phyloP scores from a whole-genome alignment of 2,329 filamentous ascomycete genomes.

The Dendryphion nanum region DNA sequence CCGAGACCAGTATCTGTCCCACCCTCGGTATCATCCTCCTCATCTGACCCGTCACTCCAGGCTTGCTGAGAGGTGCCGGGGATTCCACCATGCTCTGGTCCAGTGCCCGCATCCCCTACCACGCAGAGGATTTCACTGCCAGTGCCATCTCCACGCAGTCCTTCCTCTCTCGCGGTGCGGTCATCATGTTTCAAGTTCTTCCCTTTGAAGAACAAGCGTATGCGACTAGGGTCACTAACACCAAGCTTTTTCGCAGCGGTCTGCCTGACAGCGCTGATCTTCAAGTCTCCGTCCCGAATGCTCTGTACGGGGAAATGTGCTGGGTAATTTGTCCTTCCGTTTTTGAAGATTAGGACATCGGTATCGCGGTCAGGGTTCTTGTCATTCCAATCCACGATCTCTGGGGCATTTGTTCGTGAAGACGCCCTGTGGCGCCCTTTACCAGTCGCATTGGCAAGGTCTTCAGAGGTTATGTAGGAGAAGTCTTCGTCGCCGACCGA shows the following conservation, averaged over 20 bases:
- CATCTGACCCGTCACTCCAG: conserved; percentile 38
- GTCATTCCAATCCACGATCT: conserved; percentile 40
- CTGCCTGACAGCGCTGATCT: conserved; percentile 63
- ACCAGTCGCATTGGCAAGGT: conserved; percentile 55
- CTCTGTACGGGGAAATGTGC: conserved; percentile 73
- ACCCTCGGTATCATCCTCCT: conserved; percentile 36
- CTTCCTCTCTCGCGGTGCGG: conserved; percentile 57
- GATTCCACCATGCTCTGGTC: conserved; percentile 36
- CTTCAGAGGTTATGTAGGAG: conserved; percentile 78
- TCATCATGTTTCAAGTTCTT: conserved; percentile 65
- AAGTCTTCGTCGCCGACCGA: conserved; percentile 75
- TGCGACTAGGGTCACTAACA: conserved; percentile 54
- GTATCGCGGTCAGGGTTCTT: conserved; percentile 54
- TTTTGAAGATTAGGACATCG: conserved; percentile 69
- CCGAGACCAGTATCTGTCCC: conserved; percentile 24
- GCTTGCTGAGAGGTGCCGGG: conserved; percentile 25
- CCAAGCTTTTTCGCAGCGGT: conserved; percentile 68
- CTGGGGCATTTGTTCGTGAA: conserved; percentile 38
- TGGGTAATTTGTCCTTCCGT: conserved; percentile 64
- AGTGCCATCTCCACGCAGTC: conserved; percentile 57
- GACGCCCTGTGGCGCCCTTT: conserved; percentile 16
- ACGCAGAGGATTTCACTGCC: conserved; percentile 60
- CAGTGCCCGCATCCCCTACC: conserved; percentile 51
- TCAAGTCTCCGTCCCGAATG: conserved; percentile 71
- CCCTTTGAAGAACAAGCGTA: conserved; percentile 74